Conservation (phyloP, 2,329 filamentous ascomycete species). For the Aureobasidium sp. region DNA sequence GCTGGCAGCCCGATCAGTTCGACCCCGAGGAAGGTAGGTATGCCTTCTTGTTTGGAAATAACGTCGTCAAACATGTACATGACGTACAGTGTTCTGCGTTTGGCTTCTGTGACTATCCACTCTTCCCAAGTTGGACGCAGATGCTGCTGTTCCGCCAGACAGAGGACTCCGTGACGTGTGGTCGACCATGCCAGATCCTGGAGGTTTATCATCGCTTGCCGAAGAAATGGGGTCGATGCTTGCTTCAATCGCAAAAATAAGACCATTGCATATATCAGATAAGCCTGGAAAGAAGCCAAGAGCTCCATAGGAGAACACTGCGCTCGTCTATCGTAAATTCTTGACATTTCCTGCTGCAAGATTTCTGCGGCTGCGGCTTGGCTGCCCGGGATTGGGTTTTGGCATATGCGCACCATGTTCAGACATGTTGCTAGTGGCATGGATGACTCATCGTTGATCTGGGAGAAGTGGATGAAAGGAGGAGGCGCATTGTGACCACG, state of each 20-base stretch:
- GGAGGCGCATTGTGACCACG: background rate
- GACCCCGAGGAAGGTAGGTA: slow-evolving; percentile 44
- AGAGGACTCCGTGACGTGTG: slow-evolving; percentile 36
- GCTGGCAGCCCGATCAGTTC: slow-evolving; percentile 43
- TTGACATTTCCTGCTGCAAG: background rate
- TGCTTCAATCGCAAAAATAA: background rate
- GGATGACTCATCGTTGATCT: background rate
- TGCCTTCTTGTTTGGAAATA: slow-evolving; percentile 37
- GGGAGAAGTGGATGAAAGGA: background rate
- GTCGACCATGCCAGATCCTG: background rate
- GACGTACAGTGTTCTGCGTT: slow-evolving; percentile 44
- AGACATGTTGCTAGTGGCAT: background rate
- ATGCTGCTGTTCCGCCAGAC: slow-evolving; percentile 34
- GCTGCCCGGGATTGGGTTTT: background rate
- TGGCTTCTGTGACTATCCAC: slow-evolving; percentile 49
- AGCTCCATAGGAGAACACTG: background rate
- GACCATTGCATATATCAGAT: background rate
- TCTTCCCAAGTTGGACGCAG: slow-evolving; percentile 44
- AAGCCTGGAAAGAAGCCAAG: background rate
- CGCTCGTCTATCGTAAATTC: background rate
- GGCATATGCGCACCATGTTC: background rate
- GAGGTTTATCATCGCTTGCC: background rate
- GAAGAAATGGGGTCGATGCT: background rate
- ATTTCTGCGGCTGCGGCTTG: background rate
- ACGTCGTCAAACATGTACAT: slow-evolving; percentile 51